These are phyloP conservation scores for Geosiphon pyriformis DNA, from an alignment of 192 early-diverging fungal genomes.

Conservation along the genomic window DNA sequence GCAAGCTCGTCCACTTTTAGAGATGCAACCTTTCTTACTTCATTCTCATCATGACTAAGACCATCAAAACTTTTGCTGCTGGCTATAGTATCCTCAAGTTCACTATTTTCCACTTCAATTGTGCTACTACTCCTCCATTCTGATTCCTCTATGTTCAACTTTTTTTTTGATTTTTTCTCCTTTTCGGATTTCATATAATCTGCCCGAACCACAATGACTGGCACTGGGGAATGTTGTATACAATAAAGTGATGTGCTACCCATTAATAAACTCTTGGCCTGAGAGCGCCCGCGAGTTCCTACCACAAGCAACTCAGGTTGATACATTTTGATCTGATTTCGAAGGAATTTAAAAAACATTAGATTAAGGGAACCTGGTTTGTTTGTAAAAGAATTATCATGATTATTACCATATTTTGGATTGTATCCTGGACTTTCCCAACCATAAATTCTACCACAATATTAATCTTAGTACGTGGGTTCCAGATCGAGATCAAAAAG, in stretches of 20 bases:
- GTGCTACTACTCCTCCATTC: too few species aligned
- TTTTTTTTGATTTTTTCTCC: neutral
- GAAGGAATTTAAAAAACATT: neutral
- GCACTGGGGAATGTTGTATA: conserved; percentile 59
- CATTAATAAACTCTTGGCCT: conserved; percentile 60
- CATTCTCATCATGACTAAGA: too few species aligned
- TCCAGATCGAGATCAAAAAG: conserved; percentile 29
- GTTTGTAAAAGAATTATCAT: neutral
- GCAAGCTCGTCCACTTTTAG: too few species aligned
- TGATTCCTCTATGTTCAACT: too few species aligned
- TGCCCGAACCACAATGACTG: conserved; percentile 62
- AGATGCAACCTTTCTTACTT: too few species aligned
- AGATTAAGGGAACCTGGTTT: neutral
- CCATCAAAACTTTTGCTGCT: too few species aligned
- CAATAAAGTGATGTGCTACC: conserved; percentile 65
- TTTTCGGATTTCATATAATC: conserved; percentile 29
- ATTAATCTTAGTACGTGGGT: conserved; percentile 38
- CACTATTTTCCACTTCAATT: too few species aligned
- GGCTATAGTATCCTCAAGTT: too few species aligned
- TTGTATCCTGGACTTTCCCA: conserved; percentile 49
- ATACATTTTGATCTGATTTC: conserved; percentile 57
- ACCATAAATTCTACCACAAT: conserved; percentile 48
- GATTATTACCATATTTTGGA: conserved; percentile 47
- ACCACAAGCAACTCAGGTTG: conserved; percentile 66
- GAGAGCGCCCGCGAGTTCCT: conserved; percentile 62